phyloP scores from a whole-genome alignment of 495 filamentous ascomycete species.

The Neurospora sp. region DNA sequence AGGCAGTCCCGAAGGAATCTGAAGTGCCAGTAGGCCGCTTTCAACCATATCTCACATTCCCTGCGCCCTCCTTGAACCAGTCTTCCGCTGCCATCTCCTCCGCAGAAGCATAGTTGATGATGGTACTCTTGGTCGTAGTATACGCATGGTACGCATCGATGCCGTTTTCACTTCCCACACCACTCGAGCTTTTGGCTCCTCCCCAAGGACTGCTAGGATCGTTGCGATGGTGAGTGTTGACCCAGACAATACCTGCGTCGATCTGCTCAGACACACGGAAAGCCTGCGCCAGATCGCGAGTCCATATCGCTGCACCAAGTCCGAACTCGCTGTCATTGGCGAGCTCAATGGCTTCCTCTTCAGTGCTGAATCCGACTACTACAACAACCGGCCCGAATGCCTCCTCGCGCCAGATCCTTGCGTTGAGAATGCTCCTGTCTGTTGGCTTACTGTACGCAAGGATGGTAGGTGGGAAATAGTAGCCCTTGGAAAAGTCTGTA shows the following conservation, averaged over 20 bases:
- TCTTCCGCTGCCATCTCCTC: slow-evolving; percentile 31
- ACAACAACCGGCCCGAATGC: slow-evolving; percentile 44
- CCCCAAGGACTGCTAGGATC: slow-evolving; percentile 53
- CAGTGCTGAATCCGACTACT: slow-evolving; percentile 34
- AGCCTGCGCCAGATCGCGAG: slow-evolving; percentile 46
- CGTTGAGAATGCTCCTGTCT: slow-evolving; percentile 9
- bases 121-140: slow-evolving; percentile 47
- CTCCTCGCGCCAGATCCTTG: slow-evolving; percentile 34
- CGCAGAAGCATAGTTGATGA: slow-evolving; percentile 44
- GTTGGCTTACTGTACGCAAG: slow-evolving; percentile 22
- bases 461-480: slow-evolving; percentile 50
- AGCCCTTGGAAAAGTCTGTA: slow-evolving; percentile 36
- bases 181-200: slow-evolving; percentile 41
- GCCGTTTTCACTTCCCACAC: slow-evolving; percentile 49
- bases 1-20: neutral
- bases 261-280: slow-evolving; percentile 46
- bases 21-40: neutral
- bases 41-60: slow-evolving; percentile 36
- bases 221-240: slow-evolving; percentile 53
- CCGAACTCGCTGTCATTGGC: slow-evolving; percentile 44
- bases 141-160: slow-evolving; percentile 48
- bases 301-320: slow-evolving; percentile 48
- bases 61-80: slow-evolving; percentile 40
- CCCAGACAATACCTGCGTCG: slow-evolving; percentile 51
- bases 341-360: slow-evolving; percentile 34